Conservation (phyloP, 2,329 filamentous ascomycete genomes). For the Aureobasidium sp. region DNA sequence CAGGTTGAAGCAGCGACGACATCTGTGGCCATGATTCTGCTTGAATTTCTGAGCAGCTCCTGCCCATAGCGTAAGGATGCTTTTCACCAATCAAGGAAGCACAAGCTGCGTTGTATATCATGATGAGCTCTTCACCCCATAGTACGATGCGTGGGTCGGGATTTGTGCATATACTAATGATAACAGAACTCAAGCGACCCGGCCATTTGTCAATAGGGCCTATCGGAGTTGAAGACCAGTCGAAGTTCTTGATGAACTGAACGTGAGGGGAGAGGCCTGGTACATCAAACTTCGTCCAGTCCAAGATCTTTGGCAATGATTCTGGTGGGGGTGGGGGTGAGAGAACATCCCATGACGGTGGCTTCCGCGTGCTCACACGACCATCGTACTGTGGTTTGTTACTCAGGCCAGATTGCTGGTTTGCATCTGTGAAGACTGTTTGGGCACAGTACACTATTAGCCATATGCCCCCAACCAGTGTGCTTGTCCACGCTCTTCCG, state of each 20-base stretch:
- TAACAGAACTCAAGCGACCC: constrained; percentile 16
- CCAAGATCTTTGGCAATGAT: constrained; percentile 8
- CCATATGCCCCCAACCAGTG: not conserved
- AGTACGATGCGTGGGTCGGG: constrained; percentile 23
- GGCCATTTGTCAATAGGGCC: constrained; percentile 23
- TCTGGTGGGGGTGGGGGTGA: not conserved
- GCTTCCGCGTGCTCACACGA: not conserved
- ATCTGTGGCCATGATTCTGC: constrained; percentile 12
- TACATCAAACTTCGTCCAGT: constrained; percentile 22
- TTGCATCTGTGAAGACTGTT: not conserved
- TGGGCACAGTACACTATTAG: constrained; percentile 10
- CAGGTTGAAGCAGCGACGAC: constrained; percentile 11
- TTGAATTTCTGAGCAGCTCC: constrained; percentile 14
- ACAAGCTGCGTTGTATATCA: constrained; percentile 28
- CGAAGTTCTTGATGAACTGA: constrained; percentile 19
- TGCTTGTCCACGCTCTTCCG: constrained; percentile 8
- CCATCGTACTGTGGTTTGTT: not conserved
- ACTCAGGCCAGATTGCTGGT: not conserved
- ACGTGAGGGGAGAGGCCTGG: constrained; percentile 18
- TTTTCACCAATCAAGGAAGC: constrained; percentile 23
- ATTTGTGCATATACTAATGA: constrained; percentile 22
- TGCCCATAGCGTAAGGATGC: constrained; percentile 18
- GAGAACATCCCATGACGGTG: not conserved
- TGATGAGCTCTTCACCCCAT: constrained; percentile 22
- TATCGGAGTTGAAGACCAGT: constrained; percentile 22